A percentile compares a stretch with the other conserved stretches of the same genome.
These are phyloP conservation scores for Fusarium setosum DNA, from an alignment of 2,329 filamentous ascomycete genomes.

Conservation along the genomic window DNA sequence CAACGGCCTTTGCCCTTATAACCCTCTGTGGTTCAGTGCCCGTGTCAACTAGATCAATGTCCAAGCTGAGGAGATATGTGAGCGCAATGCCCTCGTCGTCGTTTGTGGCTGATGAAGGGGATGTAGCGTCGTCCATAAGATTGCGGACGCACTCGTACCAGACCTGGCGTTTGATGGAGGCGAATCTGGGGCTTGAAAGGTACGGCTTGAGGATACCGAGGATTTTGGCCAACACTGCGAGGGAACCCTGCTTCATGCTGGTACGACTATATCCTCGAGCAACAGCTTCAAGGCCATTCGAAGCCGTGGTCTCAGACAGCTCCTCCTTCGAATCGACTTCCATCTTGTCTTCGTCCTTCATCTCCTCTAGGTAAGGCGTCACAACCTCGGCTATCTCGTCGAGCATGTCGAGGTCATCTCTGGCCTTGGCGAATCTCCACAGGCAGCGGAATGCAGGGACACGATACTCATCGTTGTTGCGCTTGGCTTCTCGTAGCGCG, in stretches of 20 bases:
- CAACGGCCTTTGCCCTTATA: slow-evolving; percentile 58
- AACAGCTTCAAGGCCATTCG: slow-evolving; percentile 63
- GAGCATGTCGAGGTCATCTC: slow-evolving; percentile 77
- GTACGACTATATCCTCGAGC: slow-evolving; percentile 61
- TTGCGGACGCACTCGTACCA: slow-evolving; percentile 65
- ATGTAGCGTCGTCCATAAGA: slow-evolving; percentile 56
- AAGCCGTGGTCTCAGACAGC: slow-evolving; percentile 55
- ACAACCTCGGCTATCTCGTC: slow-evolving; percentile 74
- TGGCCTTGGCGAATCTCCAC: slow-evolving; percentile 76
- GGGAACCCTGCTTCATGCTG: slow-evolving; percentile 51
- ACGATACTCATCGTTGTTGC: slow-evolving; percentile 88
- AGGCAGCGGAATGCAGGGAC: slow-evolving; percentile 79
- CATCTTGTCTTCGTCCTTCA: slow-evolving; percentile 72
- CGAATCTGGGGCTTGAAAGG: slow-evolving; percentile 52
- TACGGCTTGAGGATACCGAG: slow-evolving; percentile 54
- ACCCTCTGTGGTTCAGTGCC: slow-evolving; percentile 65
- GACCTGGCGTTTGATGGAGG: slow-evolving; percentile 57
- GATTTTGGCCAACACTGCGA: slow-evolving; percentile 53
- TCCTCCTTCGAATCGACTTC: slow-evolving; percentile 71
- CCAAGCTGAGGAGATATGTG: slow-evolving; percentile 59
- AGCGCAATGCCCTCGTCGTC: slow-evolving; percentile 39
- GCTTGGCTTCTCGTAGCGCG: slow-evolving; percentile 85
- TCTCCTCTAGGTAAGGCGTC: slow-evolving; percentile 69
- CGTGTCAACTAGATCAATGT: slow-evolving; percentile 57
- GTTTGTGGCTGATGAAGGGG: slow-evolving; percentile 29